These are phyloP conservation scores for Beauveria brongniartii DNA, from an alignment of 2,329 filamentous ascomycete genomes.

Conservation along the genomic window DNA sequence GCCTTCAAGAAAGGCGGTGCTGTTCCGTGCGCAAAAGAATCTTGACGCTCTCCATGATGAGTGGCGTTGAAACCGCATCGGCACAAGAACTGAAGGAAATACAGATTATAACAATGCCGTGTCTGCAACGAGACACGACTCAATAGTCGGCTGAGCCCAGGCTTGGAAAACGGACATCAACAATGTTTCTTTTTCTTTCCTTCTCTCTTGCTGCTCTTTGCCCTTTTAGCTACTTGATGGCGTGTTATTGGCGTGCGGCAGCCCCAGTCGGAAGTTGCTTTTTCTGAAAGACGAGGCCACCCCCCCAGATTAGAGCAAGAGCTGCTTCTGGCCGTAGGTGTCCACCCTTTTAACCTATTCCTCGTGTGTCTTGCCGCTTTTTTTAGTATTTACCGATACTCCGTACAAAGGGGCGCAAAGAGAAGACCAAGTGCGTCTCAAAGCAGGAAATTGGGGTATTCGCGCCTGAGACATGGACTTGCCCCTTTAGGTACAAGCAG, in stretches of 20 bases:
- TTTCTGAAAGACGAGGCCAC: not conserved
- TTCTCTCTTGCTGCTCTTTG: not conserved
- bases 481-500: not conserved
- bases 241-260: not conserved
- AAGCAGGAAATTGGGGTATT: conserved; percentile 2
- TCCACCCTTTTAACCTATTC: not conserved
- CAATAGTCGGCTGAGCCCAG: too few relatives aligned
- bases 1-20: too few relatives aligned
- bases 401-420: not conserved
- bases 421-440: not conserved
- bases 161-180: too few relatives aligned
- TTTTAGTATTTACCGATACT: not conserved
- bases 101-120: too few relatives aligned
- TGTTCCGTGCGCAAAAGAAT: too few relatives aligned
- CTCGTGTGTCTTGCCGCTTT: not conserved
- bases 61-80: too few relatives aligned
- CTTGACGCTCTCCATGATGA: too few relatives aligned
- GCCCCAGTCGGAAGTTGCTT: not conserved
- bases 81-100: too few relatives aligned
- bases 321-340: not conserved
- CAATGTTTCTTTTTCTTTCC: not conserved
- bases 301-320: conserved; percentile 3
- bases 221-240: not conserved
- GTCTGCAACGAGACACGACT: too few relatives aligned
- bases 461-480: conserved; percentile 1